These are phyloP conservation scores for Nitzschia sp. DNA, from an alignment of 108 stramenopile species.

Conservation along the genomic window DNA sequence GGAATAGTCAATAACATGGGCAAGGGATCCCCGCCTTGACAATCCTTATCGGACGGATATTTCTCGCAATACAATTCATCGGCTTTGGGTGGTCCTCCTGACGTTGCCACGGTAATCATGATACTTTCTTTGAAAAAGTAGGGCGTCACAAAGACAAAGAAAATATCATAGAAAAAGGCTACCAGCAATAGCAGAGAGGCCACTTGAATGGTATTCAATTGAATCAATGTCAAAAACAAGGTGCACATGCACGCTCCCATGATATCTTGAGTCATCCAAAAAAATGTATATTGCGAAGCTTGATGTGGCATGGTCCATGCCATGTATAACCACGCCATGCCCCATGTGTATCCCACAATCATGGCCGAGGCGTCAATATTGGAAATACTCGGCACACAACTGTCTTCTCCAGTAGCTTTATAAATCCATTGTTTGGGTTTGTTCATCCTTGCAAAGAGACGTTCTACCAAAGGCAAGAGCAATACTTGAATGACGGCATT, in stretches of 20 bases:
- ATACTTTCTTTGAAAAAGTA: conserved; percentile 75
- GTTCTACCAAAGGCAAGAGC: conserved; percentile 46
- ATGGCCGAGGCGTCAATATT: conserved; percentile 43
- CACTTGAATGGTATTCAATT: conserved; percentile 80
- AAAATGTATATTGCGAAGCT: conserved; percentile 41
- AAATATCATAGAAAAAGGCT: conserved; percentile 86
- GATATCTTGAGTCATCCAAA: conserved; percentile 90
- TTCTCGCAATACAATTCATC: conserved; percentile 86
- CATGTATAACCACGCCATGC: conserved; percentile 50
- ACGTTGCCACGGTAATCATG: conserved; percentile 86
- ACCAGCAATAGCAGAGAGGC: conserved; percentile 72
- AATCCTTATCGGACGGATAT: conserved; percentile 67
- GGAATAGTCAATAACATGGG: conserved; percentile 88
- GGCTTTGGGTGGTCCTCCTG: conserved; percentile 62
- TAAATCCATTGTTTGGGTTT: background rate
- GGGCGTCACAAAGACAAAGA: conserved; percentile 90
- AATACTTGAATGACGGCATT: conserved; percentile 57
- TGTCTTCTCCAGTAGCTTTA: conserved; percentile 14
- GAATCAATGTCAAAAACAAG: conserved; percentile 73
- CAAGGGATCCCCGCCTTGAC: conserved; percentile 79
- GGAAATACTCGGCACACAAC: conserved; percentile 22
- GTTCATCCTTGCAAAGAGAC: background rate
- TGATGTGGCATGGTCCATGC: conserved; percentile 56
- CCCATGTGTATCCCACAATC: conserved; percentile 41
- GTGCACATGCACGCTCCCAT: conserved; percentile 90